Evolutionary conservation across 2,329 filamentous ascomycete genomes (phyloP).

Genomic region (Cordyceps cicadae): DNA sequence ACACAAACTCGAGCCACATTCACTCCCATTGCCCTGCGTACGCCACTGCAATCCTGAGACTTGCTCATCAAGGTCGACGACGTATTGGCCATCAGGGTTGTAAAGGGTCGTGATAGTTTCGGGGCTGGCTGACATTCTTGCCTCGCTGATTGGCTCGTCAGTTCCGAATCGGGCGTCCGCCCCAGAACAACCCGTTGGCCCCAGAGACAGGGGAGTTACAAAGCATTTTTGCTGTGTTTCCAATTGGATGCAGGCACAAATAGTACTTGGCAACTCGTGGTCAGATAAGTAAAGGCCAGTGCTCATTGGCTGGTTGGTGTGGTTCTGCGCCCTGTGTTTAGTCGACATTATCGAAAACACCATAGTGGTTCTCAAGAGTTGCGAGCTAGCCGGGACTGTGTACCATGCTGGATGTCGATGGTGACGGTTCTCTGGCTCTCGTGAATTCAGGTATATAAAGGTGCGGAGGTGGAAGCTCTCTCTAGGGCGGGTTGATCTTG

Average conservation of each 20-base stretch:
- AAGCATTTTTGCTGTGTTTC: not conserved
- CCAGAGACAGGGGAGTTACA: not conserved
- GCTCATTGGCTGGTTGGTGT: not conserved
- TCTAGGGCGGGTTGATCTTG: not conserved
- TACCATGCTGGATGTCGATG: not conserved
- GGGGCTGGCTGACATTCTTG: slow-evolving; percentile 5
- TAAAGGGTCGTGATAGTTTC: slow-evolving; percentile 9
- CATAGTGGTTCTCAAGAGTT: slow-evolving; percentile 5
- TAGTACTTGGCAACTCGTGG: not conserved
- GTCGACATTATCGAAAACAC: not conserved
- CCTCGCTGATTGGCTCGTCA: not conserved
- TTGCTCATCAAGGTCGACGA: slow-evolving; percentile 9
- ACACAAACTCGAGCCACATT: not conserved
- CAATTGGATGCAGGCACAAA: not conserved
- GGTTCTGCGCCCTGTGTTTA: not conserved
- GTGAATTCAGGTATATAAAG: not conserved
- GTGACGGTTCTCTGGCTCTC: too few relatives aligned
- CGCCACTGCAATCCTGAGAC: not conserved
- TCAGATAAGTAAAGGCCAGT: not conserved
- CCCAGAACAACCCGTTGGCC: not conserved
- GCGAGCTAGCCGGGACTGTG: not conserved
- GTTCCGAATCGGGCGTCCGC: not conserved
- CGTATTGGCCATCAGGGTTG: slow-evolving; percentile 9
- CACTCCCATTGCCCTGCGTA: not conserved
- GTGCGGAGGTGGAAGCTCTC: not conserved